Conservation (phyloP, 345 rosid genomes). For the Luvunga scandens region DNA sequence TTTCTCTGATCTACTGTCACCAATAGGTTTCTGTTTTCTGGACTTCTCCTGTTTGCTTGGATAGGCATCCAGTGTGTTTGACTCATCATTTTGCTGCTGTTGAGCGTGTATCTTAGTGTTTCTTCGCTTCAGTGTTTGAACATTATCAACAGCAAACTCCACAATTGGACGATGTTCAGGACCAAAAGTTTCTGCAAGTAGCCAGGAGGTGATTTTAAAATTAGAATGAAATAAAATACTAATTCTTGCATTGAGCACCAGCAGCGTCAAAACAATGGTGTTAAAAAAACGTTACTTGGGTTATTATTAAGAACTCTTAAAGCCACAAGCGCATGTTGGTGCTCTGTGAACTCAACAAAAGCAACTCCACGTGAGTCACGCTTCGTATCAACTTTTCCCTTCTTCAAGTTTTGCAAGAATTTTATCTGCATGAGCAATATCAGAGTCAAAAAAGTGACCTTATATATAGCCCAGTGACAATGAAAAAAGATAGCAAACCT, state of each 20-base stretch:
- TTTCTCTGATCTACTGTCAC: slow-evolving; percentile 24
- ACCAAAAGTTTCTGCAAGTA: slow-evolving; percentile 73
- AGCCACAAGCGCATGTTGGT: slow-evolving; percentile 90
- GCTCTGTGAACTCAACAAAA: slow-evolving; percentile 77
- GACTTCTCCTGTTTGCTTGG: slow-evolving; percentile 24
- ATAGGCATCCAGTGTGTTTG: slow-evolving; percentile 11
- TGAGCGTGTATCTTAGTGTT: slow-evolving; percentile 42
- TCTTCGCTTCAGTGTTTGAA: slow-evolving; percentile 67
- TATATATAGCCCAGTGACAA: not conserved
- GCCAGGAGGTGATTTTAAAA: not conserved
- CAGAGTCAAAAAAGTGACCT: not conserved
- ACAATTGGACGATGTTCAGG: slow-evolving; percentile 75
- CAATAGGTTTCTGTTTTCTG: slow-evolving; percentile 46
- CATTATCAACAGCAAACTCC: slow-evolving; percentile 82
- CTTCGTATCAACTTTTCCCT: slow-evolving; percentile 60
- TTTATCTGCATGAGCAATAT: slow-evolving; percentile 55
- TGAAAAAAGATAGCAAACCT: slow-evolving; percentile 42
- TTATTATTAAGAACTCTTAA: slow-evolving; percentile 89
- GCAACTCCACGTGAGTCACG: slow-evolving; percentile 86
- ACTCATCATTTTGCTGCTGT: slow-evolving; percentile 34
- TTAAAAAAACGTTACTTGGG: slow-evolving; percentile 49
- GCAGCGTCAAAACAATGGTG: not conserved
- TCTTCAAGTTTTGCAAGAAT: slow-evolving; percentile 60
- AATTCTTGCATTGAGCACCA: not conserved
- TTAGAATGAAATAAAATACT: not conserved